phyloP scores from a whole-genome alignment of 164 flowering plant species.

The Akebia trifoliata region DNA sequence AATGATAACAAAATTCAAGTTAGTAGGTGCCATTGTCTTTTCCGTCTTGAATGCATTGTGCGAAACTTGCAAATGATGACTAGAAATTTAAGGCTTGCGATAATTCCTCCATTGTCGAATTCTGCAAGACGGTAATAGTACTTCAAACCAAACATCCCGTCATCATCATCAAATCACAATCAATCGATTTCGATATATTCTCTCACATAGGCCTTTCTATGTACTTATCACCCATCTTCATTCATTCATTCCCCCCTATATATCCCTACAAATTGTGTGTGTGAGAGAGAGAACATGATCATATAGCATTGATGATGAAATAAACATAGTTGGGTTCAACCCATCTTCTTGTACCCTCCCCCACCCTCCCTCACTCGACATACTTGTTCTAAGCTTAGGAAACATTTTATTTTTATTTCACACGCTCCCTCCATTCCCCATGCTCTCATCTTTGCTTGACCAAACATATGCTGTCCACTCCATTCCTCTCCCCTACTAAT shows the following conservation, averaged over 20 bases:
- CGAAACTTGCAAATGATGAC: no score
- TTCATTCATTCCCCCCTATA: background rate
- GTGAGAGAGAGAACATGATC: constrained; percentile 8
- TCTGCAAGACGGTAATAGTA: no score
- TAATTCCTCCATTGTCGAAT: no score
- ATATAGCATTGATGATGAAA: constrained; percentile 30
- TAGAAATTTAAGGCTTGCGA: no score
- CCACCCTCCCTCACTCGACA: constrained; percentile 33
- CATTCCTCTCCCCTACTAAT: constrained; percentile 16
- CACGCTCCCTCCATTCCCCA: constrained; percentile 30
- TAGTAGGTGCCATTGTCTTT: no score
- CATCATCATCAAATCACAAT: background rate
- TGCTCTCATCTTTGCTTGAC: no score
- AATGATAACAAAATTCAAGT: no score
- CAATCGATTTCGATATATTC: background rate
- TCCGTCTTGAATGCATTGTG: no score
- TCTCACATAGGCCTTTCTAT: background rate
- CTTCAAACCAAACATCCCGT: no score
- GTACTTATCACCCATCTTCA: background rate
- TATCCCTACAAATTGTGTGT: background rate
- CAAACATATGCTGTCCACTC: no score
- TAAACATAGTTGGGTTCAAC: constrained; percentile 32
- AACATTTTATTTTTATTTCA: constrained; percentile 41
- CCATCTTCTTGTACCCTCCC: constrained; percentile 32
- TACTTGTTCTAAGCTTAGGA: constrained; percentile 48